These are phyloP conservation scores for Mycosarcoma maydis DNA, from an alignment of 1,284 basidiomycete genomes.

Conservation along the genomic window DNA sequence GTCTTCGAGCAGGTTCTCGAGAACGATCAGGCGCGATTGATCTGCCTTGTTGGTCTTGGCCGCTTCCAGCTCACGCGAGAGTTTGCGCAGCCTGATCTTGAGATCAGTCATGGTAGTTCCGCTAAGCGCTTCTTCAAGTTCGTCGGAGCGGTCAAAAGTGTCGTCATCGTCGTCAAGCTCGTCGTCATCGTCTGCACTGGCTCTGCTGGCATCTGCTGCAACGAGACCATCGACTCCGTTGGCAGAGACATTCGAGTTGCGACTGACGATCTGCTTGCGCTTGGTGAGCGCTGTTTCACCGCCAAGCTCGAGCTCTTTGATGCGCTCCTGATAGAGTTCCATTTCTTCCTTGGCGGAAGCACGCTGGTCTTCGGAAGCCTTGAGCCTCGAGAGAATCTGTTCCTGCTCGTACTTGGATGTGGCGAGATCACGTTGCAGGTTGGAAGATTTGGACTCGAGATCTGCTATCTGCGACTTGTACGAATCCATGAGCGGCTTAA, in stretches of 20 bases:
- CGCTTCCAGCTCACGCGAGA: constrained; percentile 83
- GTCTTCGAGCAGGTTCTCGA: constrained; percentile 90
- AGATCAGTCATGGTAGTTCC: constrained; percentile 86
- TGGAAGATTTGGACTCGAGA: constrained; percentile 77
- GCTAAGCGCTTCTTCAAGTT: constrained; percentile 83
- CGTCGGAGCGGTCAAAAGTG: constrained; percentile 75
- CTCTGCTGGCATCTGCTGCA: constrained; percentile 38
- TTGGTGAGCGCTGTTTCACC: constrained; percentile 67
- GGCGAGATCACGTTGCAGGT: constrained; percentile 73
- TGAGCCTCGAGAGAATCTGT: constrained; percentile 47
- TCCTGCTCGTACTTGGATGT: constrained; percentile 55
- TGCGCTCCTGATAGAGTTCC: constrained; percentile 88
- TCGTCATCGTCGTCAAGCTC: constrained; percentile 31
- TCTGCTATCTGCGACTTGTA: constrained; percentile 88
- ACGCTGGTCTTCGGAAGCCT: constrained; percentile 74
- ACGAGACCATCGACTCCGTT: constrained; percentile 53
- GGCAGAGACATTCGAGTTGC: constrained; percentile 37
- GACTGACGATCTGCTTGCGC: constrained; percentile 61
- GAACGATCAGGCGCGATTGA: constrained; percentile 77
- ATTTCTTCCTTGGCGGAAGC: constrained; percentile 83
- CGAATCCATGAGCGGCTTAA: constrained; percentile 89
- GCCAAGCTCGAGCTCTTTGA: constrained; percentile 82
- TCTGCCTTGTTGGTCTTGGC: constrained; percentile 79
- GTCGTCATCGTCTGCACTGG: constrained; percentile 17
- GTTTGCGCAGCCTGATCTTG: constrained; percentile 82